Evolutionary conservation across 495 filamentous ascomycete genomes (phyloP).

Genomic region (Annulohypoxylon maeteangense): DNA sequence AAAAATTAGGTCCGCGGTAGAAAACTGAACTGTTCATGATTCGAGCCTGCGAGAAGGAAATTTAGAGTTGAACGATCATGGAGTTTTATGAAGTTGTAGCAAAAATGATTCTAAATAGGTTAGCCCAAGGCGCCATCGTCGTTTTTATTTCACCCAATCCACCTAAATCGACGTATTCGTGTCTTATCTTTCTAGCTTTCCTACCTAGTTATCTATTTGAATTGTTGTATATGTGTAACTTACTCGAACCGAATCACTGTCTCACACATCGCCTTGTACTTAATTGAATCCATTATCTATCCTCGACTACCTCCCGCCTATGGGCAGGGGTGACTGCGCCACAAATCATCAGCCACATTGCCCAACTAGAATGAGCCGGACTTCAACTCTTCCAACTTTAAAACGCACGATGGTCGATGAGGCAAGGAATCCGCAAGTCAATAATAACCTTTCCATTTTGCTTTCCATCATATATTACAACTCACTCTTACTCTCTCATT

Average conservation of each 20-base stretch:
- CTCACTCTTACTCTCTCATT: neutral
- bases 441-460: neutral
- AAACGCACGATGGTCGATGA: neutral
- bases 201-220: neutral
- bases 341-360: constrained; percentile 27
- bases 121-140: neutral
- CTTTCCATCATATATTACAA: neutral
- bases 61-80: constrained; percentile 27
- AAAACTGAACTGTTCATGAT: constrained; percentile 12
- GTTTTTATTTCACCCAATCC: constrained; percentile 7
- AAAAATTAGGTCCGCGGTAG: constrained; percentile 88
- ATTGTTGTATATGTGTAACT: neutral
- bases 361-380: neutral
- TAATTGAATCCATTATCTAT: too few species aligned
- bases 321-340: constrained; percentile 38
- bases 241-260: neutral
- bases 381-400: constrained; percentile 3
- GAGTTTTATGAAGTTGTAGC: constrained; percentile 39
- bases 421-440: constrained; percentile 1
- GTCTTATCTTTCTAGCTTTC: neutral
- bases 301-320: neutral
- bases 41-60: constrained; percentile 1
- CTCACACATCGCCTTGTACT: neutral
- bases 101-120: constrained; percentile 35
- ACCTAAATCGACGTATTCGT: neutral